Base-by-base conservation (phyloP, 257 asterid genomes). In the Coffea canephora region DNA sequence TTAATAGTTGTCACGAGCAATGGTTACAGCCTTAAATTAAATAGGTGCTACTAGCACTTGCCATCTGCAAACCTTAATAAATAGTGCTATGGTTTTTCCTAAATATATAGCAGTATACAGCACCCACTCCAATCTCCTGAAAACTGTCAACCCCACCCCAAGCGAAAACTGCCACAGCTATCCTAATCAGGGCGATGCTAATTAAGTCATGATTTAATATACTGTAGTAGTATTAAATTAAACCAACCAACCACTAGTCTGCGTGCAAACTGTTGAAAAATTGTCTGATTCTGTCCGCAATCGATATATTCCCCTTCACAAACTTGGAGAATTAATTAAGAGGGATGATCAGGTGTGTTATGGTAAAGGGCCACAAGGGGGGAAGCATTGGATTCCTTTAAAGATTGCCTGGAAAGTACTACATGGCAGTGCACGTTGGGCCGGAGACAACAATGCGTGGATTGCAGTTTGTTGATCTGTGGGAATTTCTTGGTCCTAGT, bases 301-400 rank as follows among this genome's bases (percentile, higher is more conserved):
- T 61, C 57, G 79, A 75, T 54, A 75, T 41, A 75, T 75, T 75
- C 79, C 6, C 6, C 59, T 75, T 61, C 57, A 39, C 25, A 21
- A 55, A 75, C 36, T 43, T 54, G 39, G 31, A 78, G 57, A 39
- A 77, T 77, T 66, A 62, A n/a, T n/a, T 64, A 9, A 64, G 27
- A 5, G 65, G 65, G 19, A 59, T 59, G 25, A 52, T 52, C 25
- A 50, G 43, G 18, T 52, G 8, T 31, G 77, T 71, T 50, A 52
- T 59, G 25, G 41, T 12, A 64, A 66, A 59, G 48, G 74, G 25
- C 14, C 6, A n/a, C 59, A 52, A 14, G 3, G 43, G 10, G 31
- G 39, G 45, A 66, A 55, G 84, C 91, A 85, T 87, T 74, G 91
- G 91, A 87, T 87, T 81, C 91, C 86, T 27, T 65, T 34, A 65